Evolutionary conservation across 495 filamentous ascomycete species (phyloP), one percentile per base, ranked within the genome.

Genomic region (Daldinia vernicosa): DNA sequence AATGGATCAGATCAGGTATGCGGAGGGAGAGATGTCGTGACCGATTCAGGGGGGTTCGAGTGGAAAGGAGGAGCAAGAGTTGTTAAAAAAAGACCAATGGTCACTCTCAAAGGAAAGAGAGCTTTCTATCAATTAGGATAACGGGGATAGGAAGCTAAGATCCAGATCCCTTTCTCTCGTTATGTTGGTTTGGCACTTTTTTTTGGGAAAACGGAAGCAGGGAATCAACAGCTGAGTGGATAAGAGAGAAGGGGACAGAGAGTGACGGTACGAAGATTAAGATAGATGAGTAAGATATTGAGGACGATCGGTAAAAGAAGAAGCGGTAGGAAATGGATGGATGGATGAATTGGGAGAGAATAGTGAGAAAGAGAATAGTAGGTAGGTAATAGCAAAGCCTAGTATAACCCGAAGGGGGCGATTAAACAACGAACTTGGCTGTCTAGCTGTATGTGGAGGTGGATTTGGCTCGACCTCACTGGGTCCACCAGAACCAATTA

Each of bases 241-340:
- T 19, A 17, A 43, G 74, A 72, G 61, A 74, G 69, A 74, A 73
- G 66, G 71, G 74, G 74, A 68, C 63, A 78, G 76, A 74, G 72
- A 78, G 69, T 66, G 74, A 71, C 64, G 70, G 57, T 47, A 63
- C 63, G 71, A 74, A 72, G 77, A 76, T 74, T 69, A 67, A 72
- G 71, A 70, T 72, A 72, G 75, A 74, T 56, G 75, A 72, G 64
- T 69, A 72, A 69, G 60, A 67, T 71, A 75, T 71, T 76, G 75
- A 81, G 67, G 74, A 66, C 67, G 53, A 56, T 65, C 66, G 70
- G 63, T 70, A 75, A 73, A 65, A 53, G 72, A 70, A 76, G 68
- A 66, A 75, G 66, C 60, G 66, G 71, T 78, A 74, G 75, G 76
- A 76, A 75, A 76, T 74, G 72, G 74, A 75, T 66, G 72, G 74